Conservation (phyloP, 352 stramenopile genomes). For the Phytopythium ostracodes region DNA sequence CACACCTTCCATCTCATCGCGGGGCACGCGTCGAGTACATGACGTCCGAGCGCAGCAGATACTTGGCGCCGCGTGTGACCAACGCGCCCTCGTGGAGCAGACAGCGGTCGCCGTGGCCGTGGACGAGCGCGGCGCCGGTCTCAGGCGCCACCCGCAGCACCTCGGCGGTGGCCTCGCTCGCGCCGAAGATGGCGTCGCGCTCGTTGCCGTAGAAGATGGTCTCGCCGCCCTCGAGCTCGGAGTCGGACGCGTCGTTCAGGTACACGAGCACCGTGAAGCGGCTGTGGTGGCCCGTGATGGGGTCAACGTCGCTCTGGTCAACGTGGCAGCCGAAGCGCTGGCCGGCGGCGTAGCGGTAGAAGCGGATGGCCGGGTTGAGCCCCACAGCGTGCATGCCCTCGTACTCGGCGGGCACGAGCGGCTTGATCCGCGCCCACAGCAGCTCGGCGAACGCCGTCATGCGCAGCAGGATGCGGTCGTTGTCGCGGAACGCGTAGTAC, state of each 20-base stretch:
- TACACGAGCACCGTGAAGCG: constrained; percentile 83
- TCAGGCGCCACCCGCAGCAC: constrained; percentile 47
- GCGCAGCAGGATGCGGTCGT: constrained; percentile 61
- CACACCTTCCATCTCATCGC: not conserved
- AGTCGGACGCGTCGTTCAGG: constrained; percentile 72
- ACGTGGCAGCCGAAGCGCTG: constrained; percentile 81
- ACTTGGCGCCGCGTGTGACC: constrained; percentile 61
- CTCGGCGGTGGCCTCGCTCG: constrained; percentile 4
- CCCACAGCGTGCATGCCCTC: constrained; percentile 61
- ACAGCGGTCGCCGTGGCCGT: constrained; percentile 71
- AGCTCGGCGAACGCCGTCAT: constrained; percentile 59
- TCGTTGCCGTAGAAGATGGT: constrained; percentile 77
- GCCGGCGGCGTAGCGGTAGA: constrained; percentile 68
- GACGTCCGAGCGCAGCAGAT: constrained; percentile 73
- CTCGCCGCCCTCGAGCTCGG: constrained; percentile 53
- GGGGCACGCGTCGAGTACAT: constrained; percentile 52
- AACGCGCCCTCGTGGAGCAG: constrained; percentile 73
- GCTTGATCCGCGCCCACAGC: constrained; percentile 59
- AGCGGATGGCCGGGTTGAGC: constrained; percentile 68
- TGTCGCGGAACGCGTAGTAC: constrained; percentile 73
- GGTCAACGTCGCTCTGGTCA: constrained; percentile 82
- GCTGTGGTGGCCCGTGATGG: constrained; percentile 60
- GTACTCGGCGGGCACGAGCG: constrained; percentile 49
- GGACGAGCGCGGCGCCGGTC: constrained; percentile 65
- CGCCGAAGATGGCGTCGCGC: constrained; percentile 20